These are phyloP conservation scores for Akanthomyces uredinophilus DNA, from an alignment of 2,329 filamentous ascomycete species.

Conservation along the genomic window DNA sequence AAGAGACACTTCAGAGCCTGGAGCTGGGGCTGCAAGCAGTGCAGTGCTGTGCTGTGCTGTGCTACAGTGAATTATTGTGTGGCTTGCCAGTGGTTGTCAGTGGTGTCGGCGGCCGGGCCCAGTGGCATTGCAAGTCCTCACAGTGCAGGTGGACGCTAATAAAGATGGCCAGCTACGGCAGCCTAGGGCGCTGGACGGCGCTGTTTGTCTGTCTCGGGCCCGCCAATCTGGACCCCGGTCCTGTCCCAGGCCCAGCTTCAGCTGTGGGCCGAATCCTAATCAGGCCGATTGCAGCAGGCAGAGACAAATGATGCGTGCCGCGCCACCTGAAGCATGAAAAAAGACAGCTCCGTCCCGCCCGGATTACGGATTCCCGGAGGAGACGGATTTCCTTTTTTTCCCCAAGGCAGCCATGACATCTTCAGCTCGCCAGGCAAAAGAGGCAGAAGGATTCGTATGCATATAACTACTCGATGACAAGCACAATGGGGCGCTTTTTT, in stretches of 20 bases:
- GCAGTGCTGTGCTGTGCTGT: too few species aligned
- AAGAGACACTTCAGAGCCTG: not conserved
- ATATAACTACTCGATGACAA: not conserved
- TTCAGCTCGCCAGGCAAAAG: not conserved
- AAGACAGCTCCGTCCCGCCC: not conserved
- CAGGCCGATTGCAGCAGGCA: slow-evolving; percentile 10
- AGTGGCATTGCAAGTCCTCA: not conserved
- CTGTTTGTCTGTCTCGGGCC: not conserved
- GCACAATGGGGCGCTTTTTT: not conserved
- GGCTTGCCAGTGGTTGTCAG: not conserved
- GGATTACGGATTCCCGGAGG: not conserved
- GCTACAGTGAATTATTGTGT: not conserved
- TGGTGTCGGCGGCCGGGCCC: not conserved
- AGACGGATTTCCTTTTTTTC: not conserved
- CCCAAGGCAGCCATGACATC: not conserved
- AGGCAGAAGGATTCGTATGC: not conserved
- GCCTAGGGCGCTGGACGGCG: not conserved
- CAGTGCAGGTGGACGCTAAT: not conserved
- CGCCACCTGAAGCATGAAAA: slow-evolving; percentile 10
- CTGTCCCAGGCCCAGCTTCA: not conserved
- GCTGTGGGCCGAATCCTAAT: not conserved
- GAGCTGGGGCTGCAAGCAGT: not conserved
- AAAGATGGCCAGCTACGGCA: not conserved
- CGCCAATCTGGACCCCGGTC: slow-evolving; percentile 2
- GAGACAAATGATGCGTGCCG: slow-evolving; percentile 7